Percentiles rank a stretch among this genome's conserved stretches.
These are phyloP conservation scores for Escovopsis sp. DNA, from an alignment of 2,329 filamentous ascomycete species.

Conservation along the genomic window DNA sequence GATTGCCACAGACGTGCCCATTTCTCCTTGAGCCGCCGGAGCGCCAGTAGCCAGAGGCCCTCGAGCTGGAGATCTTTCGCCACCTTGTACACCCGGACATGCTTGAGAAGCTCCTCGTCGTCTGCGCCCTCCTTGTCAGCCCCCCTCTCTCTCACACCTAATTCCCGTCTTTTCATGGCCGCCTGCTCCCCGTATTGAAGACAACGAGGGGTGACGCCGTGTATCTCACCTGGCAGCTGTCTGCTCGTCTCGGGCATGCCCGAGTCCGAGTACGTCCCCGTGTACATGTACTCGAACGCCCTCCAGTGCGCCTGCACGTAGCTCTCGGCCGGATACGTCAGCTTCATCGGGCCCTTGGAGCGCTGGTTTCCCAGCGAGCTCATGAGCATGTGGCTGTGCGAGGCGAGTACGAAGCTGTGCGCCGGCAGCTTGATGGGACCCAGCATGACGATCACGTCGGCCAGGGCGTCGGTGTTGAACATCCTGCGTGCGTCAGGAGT, in stretches of 20 bases:
- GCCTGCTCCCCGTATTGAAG: no score
- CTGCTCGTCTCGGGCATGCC: background rate
- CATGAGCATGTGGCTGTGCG: background rate
- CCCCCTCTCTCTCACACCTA: no score
- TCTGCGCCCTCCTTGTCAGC: background rate
- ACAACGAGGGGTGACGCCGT: no score
- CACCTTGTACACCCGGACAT: constrained; percentile 3
- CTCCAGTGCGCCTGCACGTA: constrained; percentile 7
- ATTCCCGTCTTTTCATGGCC: no score
- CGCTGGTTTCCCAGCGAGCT: background rate
- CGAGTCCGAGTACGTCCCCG: constrained; percentile 1
- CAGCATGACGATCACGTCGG: background rate
- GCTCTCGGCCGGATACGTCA: constrained; percentile 1
- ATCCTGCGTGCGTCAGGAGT: background rate
- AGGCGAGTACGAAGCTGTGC: background rate
- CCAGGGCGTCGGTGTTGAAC: background rate
- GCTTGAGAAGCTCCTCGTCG: constrained; percentile 2
- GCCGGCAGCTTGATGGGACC: background rate
- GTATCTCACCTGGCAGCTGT: no score
- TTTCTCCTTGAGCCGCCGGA: background rate
- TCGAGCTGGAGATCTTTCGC: constrained; percentile 1
- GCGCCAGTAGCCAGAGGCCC: background rate
- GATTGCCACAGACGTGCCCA: background rate
- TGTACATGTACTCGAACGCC: constrained; percentile 6
- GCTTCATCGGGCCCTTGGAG: background rate